Percentiles rank a stretch among this genome's conserved stretches.
Conservation (phyloP, 805 yeast genomes). For the Ogataea philodendri region DNA sequence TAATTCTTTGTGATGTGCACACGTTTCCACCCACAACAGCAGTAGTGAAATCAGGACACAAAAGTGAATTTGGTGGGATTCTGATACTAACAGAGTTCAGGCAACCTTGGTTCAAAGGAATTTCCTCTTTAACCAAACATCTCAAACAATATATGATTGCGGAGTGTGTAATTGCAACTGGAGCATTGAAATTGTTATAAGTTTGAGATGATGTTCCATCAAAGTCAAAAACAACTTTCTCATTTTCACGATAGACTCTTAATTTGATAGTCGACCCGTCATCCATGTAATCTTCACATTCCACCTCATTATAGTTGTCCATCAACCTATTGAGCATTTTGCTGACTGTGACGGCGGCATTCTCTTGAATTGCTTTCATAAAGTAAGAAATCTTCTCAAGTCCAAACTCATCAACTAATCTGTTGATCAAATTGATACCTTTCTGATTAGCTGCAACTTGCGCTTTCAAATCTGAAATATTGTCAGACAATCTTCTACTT, state of each 20-base stretch:
- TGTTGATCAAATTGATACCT: conserved; percentile 45
- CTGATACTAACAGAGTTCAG: conserved; percentile 32
- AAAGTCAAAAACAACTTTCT: conserved; percentile 50
- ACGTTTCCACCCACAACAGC: conserved; percentile 50
- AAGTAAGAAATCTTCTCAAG: conserved; percentile 43
- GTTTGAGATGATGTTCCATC: conserved; percentile 52
- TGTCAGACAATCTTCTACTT: conserved; percentile 52
- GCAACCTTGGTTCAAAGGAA: conserved; percentile 58
- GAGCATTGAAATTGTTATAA: conserved; percentile 54
- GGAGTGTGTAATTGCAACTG: conserved; percentile 51
- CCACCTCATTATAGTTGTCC: conserved; percentile 41
- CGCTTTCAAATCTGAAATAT: conserved; percentile 48
- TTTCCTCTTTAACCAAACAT: conserved; percentile 46
- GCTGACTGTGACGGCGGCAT: conserved; percentile 49
- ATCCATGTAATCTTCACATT: conserved; percentile 50
- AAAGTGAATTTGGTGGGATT: conserved; percentile 35
- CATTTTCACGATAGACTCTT: conserved; percentile 39
- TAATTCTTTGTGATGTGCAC: conserved; percentile 83
- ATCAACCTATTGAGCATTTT: conserved; percentile 28
- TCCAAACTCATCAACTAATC: conserved; percentile 44
- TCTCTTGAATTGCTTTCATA: conserved; percentile 44
- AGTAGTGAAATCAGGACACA: conserved; percentile 45
- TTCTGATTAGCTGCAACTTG: conserved; percentile 53
- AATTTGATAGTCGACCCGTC: conserved; percentile 52
- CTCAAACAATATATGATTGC: conserved; percentile 54